Evolutionary conservation across 2,329 filamentous ascomycete species (phyloP), one percentile per base, ranked within the genome.

Genomic region (Rugonectria rugulosa): DNA sequence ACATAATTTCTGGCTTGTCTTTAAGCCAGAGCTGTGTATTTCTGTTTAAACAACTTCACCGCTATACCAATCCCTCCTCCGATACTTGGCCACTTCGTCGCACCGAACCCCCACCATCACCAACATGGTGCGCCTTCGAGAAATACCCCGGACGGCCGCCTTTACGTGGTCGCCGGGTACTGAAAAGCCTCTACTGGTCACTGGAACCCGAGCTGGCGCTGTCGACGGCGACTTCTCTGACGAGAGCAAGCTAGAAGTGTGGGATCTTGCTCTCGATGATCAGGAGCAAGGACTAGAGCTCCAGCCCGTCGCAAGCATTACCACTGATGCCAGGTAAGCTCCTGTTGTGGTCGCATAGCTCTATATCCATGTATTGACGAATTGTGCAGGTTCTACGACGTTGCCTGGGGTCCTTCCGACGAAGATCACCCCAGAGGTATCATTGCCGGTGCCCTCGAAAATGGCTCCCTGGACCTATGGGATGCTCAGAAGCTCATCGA

Each of bases 191-290:
- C 82, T 96, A 66, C 81, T 99, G 62, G 94, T 92, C 57, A 99
- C 95, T 23, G 95, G 95, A 68, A 99, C 95, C 41, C 88, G 93
- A 67, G 93, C 95, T 59, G 95, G 95, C 61, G 95, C 95, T 68
- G 92, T 99, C 36, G 92, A 96, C 76, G 93, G 91, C 67, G 93
- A 98, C 75, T 99, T 99, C 77, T 98, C 95, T 23, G 95, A 95
- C 75, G 93, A 98, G 74, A 97, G 92, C 62, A 94, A 94, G 78
- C 81, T 99, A 54, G 95, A 99, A 80, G 82, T 99, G 58, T 99
- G 95, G 95, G 92, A 98, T 76, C 81, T 99, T 64, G 88, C 86
- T 70, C 82, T 98, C 64, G 91, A 96, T 74, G 87, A 87, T 74
- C 77, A 86, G 60, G 83, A 89, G 58, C 87, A 90, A 70, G 88